A percentile compares a stretch with the other conserved stretches of the same genome.
phyloP scores from a whole-genome alignment of 352 stramenopile species.

The Blastocystis sp. region DNA sequence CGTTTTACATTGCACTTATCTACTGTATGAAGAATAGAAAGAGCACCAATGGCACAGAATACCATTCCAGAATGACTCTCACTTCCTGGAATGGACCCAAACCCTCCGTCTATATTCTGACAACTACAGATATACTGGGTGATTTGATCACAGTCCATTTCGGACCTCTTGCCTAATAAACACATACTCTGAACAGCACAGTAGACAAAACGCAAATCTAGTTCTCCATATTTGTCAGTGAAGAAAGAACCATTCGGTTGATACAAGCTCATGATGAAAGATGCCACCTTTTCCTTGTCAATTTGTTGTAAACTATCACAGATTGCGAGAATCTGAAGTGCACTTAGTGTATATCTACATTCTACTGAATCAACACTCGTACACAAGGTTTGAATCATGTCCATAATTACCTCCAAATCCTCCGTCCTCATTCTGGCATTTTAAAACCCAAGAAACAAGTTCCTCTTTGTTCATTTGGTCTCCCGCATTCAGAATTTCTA shows the following conservation, averaged over 20 bases:
- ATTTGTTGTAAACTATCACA: conserved; percentile 80
- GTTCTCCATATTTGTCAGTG: conserved; percentile 91
- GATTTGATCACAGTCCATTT: conserved; percentile 83
- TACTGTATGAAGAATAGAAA: conserved; percentile 82
- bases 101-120: conserved; percentile 92
- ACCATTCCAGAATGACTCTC: conserved; percentile 95
- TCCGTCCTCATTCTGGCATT: conserved; percentile 85
- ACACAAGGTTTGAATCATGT: conserved; percentile 93
- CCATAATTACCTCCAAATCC: conserved; percentile 91
- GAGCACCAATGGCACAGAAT: conserved; percentile 91
- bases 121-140: conserved; percentile 89
- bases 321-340: conserved; percentile 93
- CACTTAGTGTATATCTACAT: conserved; percentile 82
- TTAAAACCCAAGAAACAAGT: conserved; percentile 90
- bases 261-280: conserved; percentile 51
- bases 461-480: conserved; percentile 79
- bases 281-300: conserved; percentile 71
- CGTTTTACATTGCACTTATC: conserved; percentile 72
- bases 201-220: conserved; percentile 97
- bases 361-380: conserved; percentile 71
- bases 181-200: conserved; percentile 90
- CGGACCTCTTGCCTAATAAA: conserved; percentile 82
- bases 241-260: conserved; percentile 88
- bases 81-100: conserved; percentile 81
- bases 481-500: conserved; percentile 86